These are phyloP conservation scores for Escallonia herrerae DNA, from an alignment of 129 eudicot species.

Conservation along the genomic window DNA sequence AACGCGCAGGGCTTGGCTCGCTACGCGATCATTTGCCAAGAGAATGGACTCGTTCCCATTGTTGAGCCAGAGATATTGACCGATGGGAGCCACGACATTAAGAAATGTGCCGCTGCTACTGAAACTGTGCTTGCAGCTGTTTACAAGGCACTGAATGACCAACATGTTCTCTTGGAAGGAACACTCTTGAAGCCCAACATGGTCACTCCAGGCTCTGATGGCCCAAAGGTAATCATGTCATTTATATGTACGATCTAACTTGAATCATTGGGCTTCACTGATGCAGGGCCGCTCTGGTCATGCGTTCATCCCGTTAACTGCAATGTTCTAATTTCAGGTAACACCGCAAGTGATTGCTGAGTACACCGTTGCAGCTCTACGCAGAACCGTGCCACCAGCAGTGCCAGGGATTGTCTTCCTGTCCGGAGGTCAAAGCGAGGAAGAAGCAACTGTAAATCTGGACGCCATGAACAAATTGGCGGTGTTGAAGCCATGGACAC, in stretches of 20 bases:
- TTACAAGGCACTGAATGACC: slow-evolving; percentile 86
- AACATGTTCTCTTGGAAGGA: slow-evolving; percentile 87
- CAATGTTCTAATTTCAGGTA: slow-evolving; percentile 30
- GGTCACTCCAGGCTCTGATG: slow-evolving; percentile 91
- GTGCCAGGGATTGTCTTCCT: slow-evolving; percentile 76
- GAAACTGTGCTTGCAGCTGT: slow-evolving; percentile 83
- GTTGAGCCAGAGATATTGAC: slow-evolving; percentile 90
- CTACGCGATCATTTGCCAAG: slow-evolving; percentile 80
- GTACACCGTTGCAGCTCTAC: slow-evolving; percentile 58
- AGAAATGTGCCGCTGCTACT: slow-evolving; percentile 77
- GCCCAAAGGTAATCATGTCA: slow-evolving; percentile 57
- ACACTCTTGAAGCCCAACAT: slow-evolving; percentile 92
- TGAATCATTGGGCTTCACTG: no score
- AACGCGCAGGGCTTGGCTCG: slow-evolving; percentile 95
- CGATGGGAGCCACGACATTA: slow-evolving; percentile 76
- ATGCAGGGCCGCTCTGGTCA: no score
- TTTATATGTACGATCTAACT: neutral
- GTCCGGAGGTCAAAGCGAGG: slow-evolving; percentile 85
- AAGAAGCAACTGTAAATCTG: slow-evolving; percentile 66
- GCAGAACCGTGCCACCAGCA: slow-evolving; percentile 78
- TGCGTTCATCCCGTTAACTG: no score
- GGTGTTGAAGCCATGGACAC: slow-evolving; percentile 70
- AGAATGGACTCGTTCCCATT: slow-evolving; percentile 85
- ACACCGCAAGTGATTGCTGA: slow-evolving; percentile 69
- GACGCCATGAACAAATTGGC: slow-evolving; percentile 76